Evolutionary conservation across 495 filamentous ascomycete genomes (phyloP), one percentile per base, ranked within the genome.

Genomic region (Letharia lupina): DNA sequence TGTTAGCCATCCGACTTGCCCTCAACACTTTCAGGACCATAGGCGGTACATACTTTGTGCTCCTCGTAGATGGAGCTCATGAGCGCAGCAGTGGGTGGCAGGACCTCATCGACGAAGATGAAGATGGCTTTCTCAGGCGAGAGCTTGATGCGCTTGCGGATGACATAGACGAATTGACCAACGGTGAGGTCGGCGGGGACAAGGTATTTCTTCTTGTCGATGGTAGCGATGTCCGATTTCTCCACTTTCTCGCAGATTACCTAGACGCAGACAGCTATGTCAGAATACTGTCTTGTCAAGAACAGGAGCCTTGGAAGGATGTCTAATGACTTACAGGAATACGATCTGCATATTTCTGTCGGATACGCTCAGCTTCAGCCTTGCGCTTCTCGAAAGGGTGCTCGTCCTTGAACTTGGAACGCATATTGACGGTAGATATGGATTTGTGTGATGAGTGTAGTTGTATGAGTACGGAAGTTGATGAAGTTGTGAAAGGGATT

Each of bases 181-280:
- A 99, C 94, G 64, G 95, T 99, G 70, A 99, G 87, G 75, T 99
- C 94, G 66, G 94, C 91, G 1, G 94, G 94, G 23, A 99, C 94
- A 11, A 99, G 86, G 74, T 99, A 99, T 82, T 99, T 99, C 87
- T 99, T 99, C 87, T 99, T 99, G 82, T 99, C 94, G 84, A 99
- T 99, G 66, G 95, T 99, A 50, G 94, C 94, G 72, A 99, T 99
- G 75, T 99, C 94, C 56, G 88, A 92, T 79, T 97, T 98, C 80
- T 99, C 94, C 70, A 97, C 94, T 78, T 99, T 99, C 78, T 98
- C 94, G 82, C 94, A 99, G 78, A 99, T 99, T 60, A 97, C 93
- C 93, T 97, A 68, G 58, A 68, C 28, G 68, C 50, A 69, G 69
- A 65, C 52, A 61, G 41, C 11, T 62, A 65, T 41, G 6, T n/a